Conservation (phyloP, 768 basidiomycete species). For the Dentipellis fragilis region DNA sequence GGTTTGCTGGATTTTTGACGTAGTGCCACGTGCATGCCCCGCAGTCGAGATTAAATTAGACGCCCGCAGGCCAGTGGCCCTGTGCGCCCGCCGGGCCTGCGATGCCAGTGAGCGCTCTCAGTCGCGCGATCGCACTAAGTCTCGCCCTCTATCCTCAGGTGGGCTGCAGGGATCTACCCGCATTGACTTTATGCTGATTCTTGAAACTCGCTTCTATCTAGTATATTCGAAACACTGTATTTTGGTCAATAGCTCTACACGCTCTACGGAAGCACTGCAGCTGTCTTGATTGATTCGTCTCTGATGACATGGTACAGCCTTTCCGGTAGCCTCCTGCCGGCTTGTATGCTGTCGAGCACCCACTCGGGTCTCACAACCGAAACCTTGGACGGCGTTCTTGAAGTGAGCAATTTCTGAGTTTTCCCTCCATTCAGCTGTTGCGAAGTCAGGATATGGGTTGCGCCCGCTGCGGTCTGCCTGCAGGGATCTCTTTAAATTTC, state of each 20-base stretch:
- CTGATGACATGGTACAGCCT: conserved; percentile 40
- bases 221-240: too few species aligned
- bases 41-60: background rate
- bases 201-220: too few species aligned
- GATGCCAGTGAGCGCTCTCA: too few species aligned
- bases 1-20: background rate
- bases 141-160: too few species aligned
- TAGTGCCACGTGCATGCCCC: conserved; percentile 3
- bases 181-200: too few species aligned
- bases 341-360: conserved; percentile 57
- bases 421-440: conserved; percentile 63
- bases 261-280: too few species aligned
- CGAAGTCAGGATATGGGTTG: conserved; percentile 76
- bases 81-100: too few species aligned
- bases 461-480: conserved; percentile 48
- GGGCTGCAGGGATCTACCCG: too few species aligned
- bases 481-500: background rate
- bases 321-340: conserved; percentile 53
- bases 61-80: too few species aligned
- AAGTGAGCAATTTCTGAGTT: conserved; percentile 50
- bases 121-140: too few species aligned
- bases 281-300: background rate
- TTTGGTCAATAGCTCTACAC: too few species aligned
- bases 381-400: conserved; percentile 35
- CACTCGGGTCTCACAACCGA: conserved; percentile 71